Evolutionary conservation across 768 basidiomycete genomes (phyloP), one percentile per base, ranked within the genome.

Genomic region (Amanita rubescens): DNA sequence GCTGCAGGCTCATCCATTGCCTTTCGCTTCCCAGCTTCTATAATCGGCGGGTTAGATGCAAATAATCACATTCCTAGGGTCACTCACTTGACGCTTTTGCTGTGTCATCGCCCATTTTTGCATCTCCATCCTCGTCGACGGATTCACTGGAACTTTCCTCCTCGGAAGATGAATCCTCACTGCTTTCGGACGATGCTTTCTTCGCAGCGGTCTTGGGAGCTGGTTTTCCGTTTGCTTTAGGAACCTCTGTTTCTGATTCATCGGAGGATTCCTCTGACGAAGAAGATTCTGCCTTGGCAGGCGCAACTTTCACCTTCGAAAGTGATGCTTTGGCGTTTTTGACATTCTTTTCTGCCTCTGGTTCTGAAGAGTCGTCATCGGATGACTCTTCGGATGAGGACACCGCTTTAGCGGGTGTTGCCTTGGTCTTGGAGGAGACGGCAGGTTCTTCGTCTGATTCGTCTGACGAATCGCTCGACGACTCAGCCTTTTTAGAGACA

Each of bases 21-120:
- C 71, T 94, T 94, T 61, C 93, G 85, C 71, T 95, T 95, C 56
- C 79, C 84, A 76, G 58, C 61, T 66, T 32, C n/a, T 32, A 4
- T 43, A 44, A 24, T 54, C 55, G 15, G 22, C 25, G 12, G 54
- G 24, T 56, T 25, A 34, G 41, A 22, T 38, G 59, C 20, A 56
- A 38, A 35, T 20, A 49, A 20, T 33, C 20, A 32, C 51, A 48
- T 15, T 24, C 33, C 25, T 22, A 17, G 19, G 17, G 34, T 15
- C 37, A 63, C 62, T 34, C 41, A 79, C 79, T 73, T 60, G 72
- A 68, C 27, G 69, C 66, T 53, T 70, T 59, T 42, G 69, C 60
- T 7, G 67, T 62, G 9, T 71, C 67, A 52, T 81, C 78, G 22
- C 67, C 73, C 79, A 84, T 85, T 60, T 84, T 76, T 17, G 76